These are phyloP conservation scores for Pseudopyricularia javanii DNA, from an alignment of 2,329 filamentous ascomycete genomes.

Conservation along the genomic window DNA sequence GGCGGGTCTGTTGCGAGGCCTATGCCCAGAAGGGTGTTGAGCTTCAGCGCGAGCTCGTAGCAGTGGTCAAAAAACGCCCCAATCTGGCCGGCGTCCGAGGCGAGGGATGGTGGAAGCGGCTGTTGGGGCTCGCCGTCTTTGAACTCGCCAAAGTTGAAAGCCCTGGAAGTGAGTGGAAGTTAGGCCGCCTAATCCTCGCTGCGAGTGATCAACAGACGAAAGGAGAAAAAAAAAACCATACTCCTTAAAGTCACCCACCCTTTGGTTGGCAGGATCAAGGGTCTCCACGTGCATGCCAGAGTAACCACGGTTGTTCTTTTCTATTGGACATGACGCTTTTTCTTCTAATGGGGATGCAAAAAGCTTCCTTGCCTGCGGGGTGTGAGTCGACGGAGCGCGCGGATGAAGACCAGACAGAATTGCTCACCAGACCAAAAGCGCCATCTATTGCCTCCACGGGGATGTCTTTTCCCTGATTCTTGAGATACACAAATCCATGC, in stretches of 20 bases:
- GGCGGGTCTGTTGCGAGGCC: slow-evolving; percentile 49
- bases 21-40: slow-evolving; percentile 66
- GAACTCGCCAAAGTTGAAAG: slow-evolving; percentile 86
- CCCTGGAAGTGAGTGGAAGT: slow-evolving; percentile 36
- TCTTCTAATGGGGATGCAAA: slow-evolving; percentile 60
- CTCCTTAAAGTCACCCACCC: slow-evolving; percentile 32
- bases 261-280: slow-evolving; percentile 71
- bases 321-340: slow-evolving; percentile 64
- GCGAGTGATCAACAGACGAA: not conserved
- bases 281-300: slow-evolving; percentile 78
- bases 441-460: slow-evolving; percentile 50
- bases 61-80: slow-evolving; percentile 58
- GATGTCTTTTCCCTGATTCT: slow-evolving; percentile 60
- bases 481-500: slow-evolving; percentile 84
- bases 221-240: not conserved
- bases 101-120: slow-evolving; percentile 57
- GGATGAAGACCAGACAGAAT: not conserved
- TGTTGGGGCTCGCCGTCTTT: slow-evolving; percentile 57
- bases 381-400: slow-evolving; percentile 5
- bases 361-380: slow-evolving; percentile 49
- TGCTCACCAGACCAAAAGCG: slow-evolving; percentile 59
- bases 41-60: slow-evolving; percentile 55
- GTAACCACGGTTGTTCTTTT: slow-evolving; percentile 79
- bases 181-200: not conserved
- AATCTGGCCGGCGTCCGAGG: slow-evolving; percentile 46